Evolutionary conservation across 2,329 filamentous ascomycete genomes (phyloP), one percentile per base, ranked within the genome.

Genomic region (Didymella pomorum): DNA sequence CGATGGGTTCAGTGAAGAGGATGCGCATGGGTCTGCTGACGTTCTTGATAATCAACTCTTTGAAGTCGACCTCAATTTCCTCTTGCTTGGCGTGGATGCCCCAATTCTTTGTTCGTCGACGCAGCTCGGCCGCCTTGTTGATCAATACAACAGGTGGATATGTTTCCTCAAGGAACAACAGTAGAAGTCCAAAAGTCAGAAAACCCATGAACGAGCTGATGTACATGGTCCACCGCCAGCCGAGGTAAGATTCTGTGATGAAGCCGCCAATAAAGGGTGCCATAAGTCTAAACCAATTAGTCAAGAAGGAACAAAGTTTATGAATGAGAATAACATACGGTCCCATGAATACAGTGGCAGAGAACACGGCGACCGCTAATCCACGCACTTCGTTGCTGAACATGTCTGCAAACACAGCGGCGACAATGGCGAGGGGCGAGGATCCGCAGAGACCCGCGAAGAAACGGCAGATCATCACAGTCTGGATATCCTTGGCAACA

Each of bases 41-140:
- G 66, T 85, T 85, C 70, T 83, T 83, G 46, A 79, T 72, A 28
- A 84, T 69, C 33, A 84, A 69, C 54, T 83, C 81, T 6, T 73
- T 75, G 56, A 84, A 76, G 61, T 84, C 82, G 33, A 83, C 77
- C 65, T 84, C 82, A 47, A 84, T 81, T 72, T 83, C 81, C 61
- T 84, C 83, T 50, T 77, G 78, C 66, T 84, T 84, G n/a, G 85
- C 85, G 65, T 87, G 85, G 49, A 87, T 86, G 11, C 84, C 84
- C 84, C 84, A 87, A 61, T 87, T 87, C 69, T 81, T 81, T 1
- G 84, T 87, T 25, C 82, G 72, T 31, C 84, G 79, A 29, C 84
- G 77, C 2, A 87, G 70, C 59, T 86, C 83, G 3, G 79, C 72
- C 3, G 84, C 84, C 66, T 87, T 87, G 16, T 77, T 72, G 35